Base-by-base conservation (phyloP, 192 early-diverging fungal species). In the Chytriomyces hyalinus region DNA sequence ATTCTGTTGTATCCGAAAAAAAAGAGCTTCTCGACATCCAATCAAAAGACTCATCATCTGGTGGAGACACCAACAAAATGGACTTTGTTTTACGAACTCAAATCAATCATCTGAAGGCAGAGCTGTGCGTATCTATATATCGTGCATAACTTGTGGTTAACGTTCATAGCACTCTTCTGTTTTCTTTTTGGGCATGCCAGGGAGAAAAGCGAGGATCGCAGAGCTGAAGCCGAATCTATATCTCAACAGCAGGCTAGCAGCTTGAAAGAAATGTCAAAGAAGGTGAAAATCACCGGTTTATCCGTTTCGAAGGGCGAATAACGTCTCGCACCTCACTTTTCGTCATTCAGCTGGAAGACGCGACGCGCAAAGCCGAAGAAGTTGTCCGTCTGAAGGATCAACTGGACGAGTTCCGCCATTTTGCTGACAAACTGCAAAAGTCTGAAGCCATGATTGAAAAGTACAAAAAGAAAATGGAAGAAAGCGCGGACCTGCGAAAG, bases 401-500 rank as follows among this genome's bases (percentile, higher is more conserved):
- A 81, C 77, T 99, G 20, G 93, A 97, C 68, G 97, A 97, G 81
- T 93, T 95, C 78, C 87, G 90, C 50, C 94, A 95, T 78, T 88
- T 92, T 0, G 93, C 93, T n/a, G 97, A 97, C 66, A 94, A 93
- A 70, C 86, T 97, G 13, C 91, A 93, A 85, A 97, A 96, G 86
- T 89, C 93, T 2, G 97, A 99, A 79, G 94, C 94, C 45, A 90
- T 96, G 45, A 91, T 96, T 75, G 97, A 98, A 80, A 97, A 97
- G 80, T 99, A 95, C 83, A 97, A 95, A 78, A 96, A 96, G 84
- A 93, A 95, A 61, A 85, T 97, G 6, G 97, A 98, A 68, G 96
- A 98, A 60, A 90, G 86, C 50, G 90, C 87, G 0, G 95, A 97
- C 69, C 66, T 96, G 60, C 85, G 91, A 49, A 88, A 91, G 64